These are phyloP conservation scores for Rhodotorula toruloides DNA, from an alignment of 768 basidiomycete genomes.

Conservation along the genomic window DNA sequence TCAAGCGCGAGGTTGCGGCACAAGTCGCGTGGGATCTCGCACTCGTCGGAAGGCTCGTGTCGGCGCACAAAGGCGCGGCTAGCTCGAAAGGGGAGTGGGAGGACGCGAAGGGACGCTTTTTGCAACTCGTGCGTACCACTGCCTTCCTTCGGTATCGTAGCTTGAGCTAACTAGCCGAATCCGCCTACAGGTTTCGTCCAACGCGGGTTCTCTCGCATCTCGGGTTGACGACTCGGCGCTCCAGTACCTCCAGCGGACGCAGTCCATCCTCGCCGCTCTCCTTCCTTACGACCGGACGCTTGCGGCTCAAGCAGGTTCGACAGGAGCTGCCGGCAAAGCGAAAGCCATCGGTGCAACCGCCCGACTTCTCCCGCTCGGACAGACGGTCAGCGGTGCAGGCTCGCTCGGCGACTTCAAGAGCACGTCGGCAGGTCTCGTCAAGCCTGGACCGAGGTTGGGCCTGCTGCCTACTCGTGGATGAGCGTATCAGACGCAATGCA, in stretches of 20 bases:
- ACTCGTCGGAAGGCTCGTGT: conserved; percentile 12
- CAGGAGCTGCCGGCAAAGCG: not conserved
- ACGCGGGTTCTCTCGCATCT: too few species aligned
- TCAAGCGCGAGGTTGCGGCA: not conserved
- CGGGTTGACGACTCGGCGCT: not conserved
- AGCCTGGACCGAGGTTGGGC: conserved; percentile 18
- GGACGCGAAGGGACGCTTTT: not conserved
- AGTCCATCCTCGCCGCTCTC: conserved; percentile 22
- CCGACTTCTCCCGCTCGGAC: conserved; percentile 1
- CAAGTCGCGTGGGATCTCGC: conserved; percentile 19
- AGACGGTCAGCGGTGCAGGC: not conserved
- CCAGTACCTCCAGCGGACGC: conserved; percentile 23
- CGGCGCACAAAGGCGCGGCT: not conserved
- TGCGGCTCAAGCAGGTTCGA: not conserved
- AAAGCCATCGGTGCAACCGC: not conserved
- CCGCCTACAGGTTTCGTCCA: not conserved
- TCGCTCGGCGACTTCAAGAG: conserved; percentile 6
- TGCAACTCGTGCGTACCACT: not conserved
- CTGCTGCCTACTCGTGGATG: conserved; percentile 19
- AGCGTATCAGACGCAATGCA: not conserved
- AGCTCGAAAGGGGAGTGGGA: not conserved
- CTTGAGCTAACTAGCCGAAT: not conserved
- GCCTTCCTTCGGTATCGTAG: not conserved
- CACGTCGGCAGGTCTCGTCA: conserved; percentile 6
- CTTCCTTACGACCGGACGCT: not conserved